Conservation (phyloP, 2,329 filamentous ascomycete species). For the Botryotinia narcissicola region DNA sequence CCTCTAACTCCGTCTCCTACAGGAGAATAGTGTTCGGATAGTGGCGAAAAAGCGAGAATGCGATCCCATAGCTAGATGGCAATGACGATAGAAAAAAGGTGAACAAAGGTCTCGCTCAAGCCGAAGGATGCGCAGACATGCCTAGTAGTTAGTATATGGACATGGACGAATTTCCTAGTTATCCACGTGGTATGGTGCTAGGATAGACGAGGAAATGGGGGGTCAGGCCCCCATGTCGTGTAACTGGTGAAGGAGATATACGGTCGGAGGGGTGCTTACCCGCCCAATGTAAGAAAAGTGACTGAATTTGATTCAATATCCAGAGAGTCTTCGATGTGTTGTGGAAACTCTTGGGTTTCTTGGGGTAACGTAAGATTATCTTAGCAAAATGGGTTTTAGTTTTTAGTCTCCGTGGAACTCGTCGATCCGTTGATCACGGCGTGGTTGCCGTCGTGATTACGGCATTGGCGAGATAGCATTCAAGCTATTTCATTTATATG, state of each 20-base stretch:
- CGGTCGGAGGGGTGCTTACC: neutral
- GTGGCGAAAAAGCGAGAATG: neutral
- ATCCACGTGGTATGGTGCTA: neutral
- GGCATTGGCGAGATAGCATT: neutral
- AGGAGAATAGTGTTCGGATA: neutral
- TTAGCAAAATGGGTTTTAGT: neutral
- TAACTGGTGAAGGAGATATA: neutral
- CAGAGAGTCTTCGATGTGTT: neutral
- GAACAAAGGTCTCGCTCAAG: neutral
- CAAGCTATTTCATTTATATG: neutral
- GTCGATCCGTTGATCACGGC: neutral
- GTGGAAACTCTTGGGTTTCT: neutral
- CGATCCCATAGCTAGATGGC: neutral
- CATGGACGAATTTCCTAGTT: neutral
- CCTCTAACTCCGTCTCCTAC: neutral
- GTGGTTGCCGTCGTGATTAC: neutral
- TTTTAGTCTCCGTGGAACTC: neutral
- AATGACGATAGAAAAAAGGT: no score
- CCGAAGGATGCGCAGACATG: neutral
- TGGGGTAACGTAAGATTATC: slow-evolving; percentile 4
- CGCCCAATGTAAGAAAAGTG: neutral
- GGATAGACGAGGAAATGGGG: neutral
- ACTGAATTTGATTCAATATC: neutral
- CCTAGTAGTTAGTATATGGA: neutral
- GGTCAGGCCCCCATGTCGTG: neutral